Evolutionary conservation across 2,329 filamentous ascomycete species (phyloP), one percentile per base, ranked within the genome.

Genomic region (Parastagonospora nodorum): DNA sequence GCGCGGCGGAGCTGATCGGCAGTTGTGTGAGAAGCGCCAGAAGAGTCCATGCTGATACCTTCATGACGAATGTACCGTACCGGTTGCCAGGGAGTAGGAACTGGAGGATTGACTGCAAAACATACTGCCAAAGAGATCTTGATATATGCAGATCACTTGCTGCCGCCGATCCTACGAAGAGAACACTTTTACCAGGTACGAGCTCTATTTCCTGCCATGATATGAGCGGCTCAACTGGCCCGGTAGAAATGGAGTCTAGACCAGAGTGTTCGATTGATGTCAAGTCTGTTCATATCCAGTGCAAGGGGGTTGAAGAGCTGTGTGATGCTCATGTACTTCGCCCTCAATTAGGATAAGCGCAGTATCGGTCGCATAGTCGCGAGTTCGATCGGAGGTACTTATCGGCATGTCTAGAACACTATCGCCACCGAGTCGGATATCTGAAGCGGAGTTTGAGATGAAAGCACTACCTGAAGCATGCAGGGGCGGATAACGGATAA

Each of bases 1-100:
- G 63, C 9, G 58, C 44, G 8, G 60, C 54, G 4, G 32, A 27
- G 29, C 36, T 50, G 10, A 50, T 36, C 24, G 49, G 57, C 29
- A 64, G 33, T 37, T 51, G 48, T 15, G 33, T 35, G 8, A 63
- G 35, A 9, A 63, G 35, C n/a, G 43, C 29, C 2, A 29, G 30
- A 28, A 40, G 29, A 42, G 45, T 32, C 35, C 46, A 42, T 44
- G 31, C 36, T 32, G 32, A 35, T 43, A 40, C n/a, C 40, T 27
- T 48, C 48, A 54, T 46, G 40, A 36, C 33, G n/a, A 32, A 19
- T 42, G 30, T 43, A 45, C 42, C 38, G 30, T 43, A 42, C 42
- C 50, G 32, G 32, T 28, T 14, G 37, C 48, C 37, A n/a, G 38
- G 36, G 38, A 37, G 37, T n/a, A 36, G 37, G 45, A 32, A 27